Conservation (phyloP, 176 grass and related monocot genomes). For the Phoenix dactylifera region DNA sequence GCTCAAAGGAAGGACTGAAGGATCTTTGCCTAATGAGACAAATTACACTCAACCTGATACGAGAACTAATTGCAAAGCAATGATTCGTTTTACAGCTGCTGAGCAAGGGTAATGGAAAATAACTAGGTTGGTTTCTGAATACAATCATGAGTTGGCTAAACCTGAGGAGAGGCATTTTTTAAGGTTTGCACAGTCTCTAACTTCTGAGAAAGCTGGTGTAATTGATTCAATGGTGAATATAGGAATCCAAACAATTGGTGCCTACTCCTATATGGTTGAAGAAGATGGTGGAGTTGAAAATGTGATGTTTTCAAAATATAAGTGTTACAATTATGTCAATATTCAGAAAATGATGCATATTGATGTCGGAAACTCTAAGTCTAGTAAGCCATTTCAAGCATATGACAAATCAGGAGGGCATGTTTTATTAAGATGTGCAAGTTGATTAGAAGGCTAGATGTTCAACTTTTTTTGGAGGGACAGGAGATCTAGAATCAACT, state of each 20-base stretch:
- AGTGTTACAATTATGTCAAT: too few species aligned
- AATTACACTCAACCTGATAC: conserved; percentile 45
- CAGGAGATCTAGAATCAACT: too few species aligned
- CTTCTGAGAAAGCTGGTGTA: conserved; percentile 40
- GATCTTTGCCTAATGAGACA: too few species aligned
- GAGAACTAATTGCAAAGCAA: conserved; percentile 67
- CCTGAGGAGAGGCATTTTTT: conserved; percentile 62
- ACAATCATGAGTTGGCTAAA: conserved; percentile 58
- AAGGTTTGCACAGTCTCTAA: conserved; percentile 52
- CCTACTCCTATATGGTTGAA: conserved; percentile 24
- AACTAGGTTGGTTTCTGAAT: conserved; percentile 51
- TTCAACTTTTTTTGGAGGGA: too few species aligned
- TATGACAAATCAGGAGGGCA: conserved; percentile 45
- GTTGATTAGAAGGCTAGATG: conserved; percentile 2
- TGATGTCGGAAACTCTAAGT: background rate
- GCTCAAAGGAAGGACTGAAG: too few species aligned
- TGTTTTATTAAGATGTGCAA: conserved; percentile 57
- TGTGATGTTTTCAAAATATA: conserved; percentile 27
- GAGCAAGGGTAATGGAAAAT: conserved; percentile 54
- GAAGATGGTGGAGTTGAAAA: conserved; percentile 26
- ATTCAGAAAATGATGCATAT: too few species aligned
- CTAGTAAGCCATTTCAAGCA: conserved; percentile 47
- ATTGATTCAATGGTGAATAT: conserved; percentile 42
- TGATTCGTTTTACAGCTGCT: conserved; percentile 56
- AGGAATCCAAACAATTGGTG: conserved; percentile 22